Evolutionary conservation across 2,329 filamentous ascomycete species (phyloP).

Genomic region (Colletotrichum horii): DNA sequence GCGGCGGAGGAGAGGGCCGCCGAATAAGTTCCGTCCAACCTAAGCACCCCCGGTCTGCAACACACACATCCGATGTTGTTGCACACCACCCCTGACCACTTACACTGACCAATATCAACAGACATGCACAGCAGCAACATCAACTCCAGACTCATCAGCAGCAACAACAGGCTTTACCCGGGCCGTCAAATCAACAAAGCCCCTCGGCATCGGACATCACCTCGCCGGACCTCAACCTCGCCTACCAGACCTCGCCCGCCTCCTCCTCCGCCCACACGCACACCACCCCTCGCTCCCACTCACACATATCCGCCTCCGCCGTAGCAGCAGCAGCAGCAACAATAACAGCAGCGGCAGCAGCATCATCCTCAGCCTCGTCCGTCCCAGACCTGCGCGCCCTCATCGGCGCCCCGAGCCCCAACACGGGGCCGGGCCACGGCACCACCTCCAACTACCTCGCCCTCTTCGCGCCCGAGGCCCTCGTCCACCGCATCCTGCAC

Average conservation of each 20-base stretch:
- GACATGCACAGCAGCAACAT: neutral
- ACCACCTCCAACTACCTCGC: neutral
- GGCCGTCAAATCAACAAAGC: neutral
- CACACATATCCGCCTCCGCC: neutral
- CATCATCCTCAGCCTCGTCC: neutral
- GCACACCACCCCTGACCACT: neutral
- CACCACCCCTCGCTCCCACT: neutral
- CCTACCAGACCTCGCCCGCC: slow-evolving; percentile 1
- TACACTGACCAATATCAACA: neutral
- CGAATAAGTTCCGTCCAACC: slow-evolving; percentile 25
- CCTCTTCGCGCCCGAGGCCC: slow-evolving; percentile 10
- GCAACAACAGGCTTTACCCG: neutral
- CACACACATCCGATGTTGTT: neutral
- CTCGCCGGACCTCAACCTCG: neutral
- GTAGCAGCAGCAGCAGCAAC: neutral
- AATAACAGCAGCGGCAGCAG: neutral
- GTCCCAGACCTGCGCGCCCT: slow-evolving; percentile 9
- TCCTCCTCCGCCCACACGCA: neutral
- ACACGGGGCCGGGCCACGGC: neutral
- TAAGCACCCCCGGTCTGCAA: neutral
- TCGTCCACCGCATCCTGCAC: slow-evolving; percentile 27
- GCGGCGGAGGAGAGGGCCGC: slow-evolving; percentile 30
- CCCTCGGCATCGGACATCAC: slow-evolving; percentile 3
- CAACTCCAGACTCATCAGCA: neutral
- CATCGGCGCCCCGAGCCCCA: slow-evolving; percentile 7